phyloP scores from a whole-genome alignment of 805 yeast species.

The Candida sithepensis region DNA sequence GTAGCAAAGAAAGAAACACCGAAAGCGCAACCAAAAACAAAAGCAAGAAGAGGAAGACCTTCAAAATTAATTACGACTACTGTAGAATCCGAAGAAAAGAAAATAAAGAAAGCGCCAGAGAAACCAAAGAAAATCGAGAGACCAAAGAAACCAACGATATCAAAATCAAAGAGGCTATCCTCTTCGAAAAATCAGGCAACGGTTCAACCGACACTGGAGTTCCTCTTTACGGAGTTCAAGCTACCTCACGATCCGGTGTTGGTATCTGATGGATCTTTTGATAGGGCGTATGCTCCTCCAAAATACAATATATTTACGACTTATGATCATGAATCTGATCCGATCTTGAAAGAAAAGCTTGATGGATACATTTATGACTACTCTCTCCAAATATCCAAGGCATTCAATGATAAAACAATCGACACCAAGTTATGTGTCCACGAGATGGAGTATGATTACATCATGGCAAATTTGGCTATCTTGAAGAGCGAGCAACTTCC shows the following conservation, averaged over 20 bases:
- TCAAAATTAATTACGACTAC: too few relatives aligned
- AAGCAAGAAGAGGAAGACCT: too few relatives aligned
- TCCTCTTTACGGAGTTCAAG: constrained; percentile 1
- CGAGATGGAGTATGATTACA: constrained; percentile 23
- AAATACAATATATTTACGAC: constrained; percentile 5
- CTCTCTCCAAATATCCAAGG: constrained; percentile 15
- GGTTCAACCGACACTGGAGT: not conserved
- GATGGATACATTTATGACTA: constrained; percentile 20
- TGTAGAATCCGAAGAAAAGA: not conserved
- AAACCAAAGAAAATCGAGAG: not conserved
- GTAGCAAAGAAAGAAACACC: not conserved
- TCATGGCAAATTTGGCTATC: constrained; percentile 12
- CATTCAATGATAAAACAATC: constrained; percentile 12
- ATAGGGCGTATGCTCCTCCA: constrained; percentile 8
- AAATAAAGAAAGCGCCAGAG: not conserved
- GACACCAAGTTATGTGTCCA: constrained; percentile 19
- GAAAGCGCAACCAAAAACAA: not conserved
- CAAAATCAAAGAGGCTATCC: not conserved
- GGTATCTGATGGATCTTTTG: not conserved
- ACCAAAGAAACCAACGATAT: not conserved
- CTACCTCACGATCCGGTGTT: constrained; percentile 1
- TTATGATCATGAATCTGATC: constrained; percentile 2
- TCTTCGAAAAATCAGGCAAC: not conserved
- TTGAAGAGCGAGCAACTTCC: constrained; percentile 11
- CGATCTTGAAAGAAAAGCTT: not conserved